Conservation (phyloP, 768 basidiomycete species). For the Mycena rosella region DNA sequence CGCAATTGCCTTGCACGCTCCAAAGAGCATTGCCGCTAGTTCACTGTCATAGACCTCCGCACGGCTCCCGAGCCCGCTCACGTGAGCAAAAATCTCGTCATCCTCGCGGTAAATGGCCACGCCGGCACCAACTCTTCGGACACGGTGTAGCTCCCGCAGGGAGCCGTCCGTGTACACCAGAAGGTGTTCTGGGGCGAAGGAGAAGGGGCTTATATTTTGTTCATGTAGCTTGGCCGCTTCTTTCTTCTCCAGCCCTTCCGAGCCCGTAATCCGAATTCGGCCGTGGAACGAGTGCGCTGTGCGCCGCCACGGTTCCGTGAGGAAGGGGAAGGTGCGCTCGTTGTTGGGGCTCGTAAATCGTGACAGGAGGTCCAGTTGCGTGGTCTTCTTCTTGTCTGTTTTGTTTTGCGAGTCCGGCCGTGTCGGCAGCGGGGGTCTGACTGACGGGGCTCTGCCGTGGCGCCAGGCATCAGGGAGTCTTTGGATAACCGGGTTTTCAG, state of each 20-base stretch:
- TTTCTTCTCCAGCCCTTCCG: slow-evolving; percentile 23
- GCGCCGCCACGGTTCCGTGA: slow-evolving; percentile 39
- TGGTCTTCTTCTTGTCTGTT: slow-evolving; percentile 14
- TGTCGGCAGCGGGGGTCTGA: no score
- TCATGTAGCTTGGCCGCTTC: slow-evolving; percentile 10
- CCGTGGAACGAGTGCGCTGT: slow-evolving; percentile 10
- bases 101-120: background rate
- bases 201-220: background rate
- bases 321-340: slow-evolving; percentile 39
- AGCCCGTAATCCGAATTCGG: slow-evolving; percentile 23
- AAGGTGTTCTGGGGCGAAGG: background rate
- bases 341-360: slow-evolving; percentile 27
- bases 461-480: no score
- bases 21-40: background rate
- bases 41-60: slow-evolving; percentile 9
- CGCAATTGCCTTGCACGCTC: background rate
- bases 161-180: background rate
- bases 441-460: no score
- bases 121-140: slow-evolving; percentile 4
- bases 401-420: no score
- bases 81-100: background rate
- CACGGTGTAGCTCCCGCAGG: background rate
- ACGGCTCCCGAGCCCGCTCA: background rate
- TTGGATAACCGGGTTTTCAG: no score
- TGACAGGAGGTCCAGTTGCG: slow-evolving; percentile 30